These are phyloP conservation scores for Micromonas commoda DNA, from an alignment of 139 green algal species.

Conservation along the genomic window DNA sequence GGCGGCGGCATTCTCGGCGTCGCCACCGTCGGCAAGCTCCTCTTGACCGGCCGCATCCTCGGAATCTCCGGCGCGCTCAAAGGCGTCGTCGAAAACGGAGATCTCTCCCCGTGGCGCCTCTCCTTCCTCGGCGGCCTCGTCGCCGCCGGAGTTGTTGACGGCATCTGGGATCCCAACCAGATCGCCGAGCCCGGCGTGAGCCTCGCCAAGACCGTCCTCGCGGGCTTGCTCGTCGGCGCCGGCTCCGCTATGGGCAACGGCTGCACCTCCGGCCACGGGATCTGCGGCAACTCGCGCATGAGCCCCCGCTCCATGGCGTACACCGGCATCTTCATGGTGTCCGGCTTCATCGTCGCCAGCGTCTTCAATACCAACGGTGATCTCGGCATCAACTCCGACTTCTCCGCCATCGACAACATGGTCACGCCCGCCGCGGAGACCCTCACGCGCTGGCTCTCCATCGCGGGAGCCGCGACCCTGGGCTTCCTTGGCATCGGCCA, in stretches of 20 bases:
- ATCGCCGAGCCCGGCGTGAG: not conserved
- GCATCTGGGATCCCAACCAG: not conserved
- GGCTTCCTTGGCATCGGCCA: not conserved
- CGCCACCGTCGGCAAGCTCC: not conserved
- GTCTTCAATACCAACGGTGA: not conserved
- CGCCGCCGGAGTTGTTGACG: not conserved
- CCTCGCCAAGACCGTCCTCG: not conserved
- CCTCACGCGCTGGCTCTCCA: not conserved
- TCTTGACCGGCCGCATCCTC: not conserved
- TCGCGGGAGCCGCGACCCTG: not conserved
- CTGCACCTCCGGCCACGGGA: constrained; percentile 75
- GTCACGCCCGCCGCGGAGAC: not conserved
- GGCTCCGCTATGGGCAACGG: constrained; percentile 56
- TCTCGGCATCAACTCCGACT: not conserved
- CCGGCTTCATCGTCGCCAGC: constrained; percentile 33
- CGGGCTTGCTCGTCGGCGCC: constrained; percentile 25
- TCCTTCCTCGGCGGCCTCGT: constrained; percentile 3
- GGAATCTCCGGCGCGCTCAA: not conserved
- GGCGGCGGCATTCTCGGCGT: not conserved
- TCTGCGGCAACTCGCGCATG: constrained; percentile 52
- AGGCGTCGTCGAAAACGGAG: not conserved
- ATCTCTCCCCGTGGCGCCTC: not conserved
- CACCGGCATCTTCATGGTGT: constrained; percentile 53
- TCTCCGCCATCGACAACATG: not conserved
- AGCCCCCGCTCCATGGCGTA: constrained; percentile 7